Conservation (phyloP, 1,139 yeast genomes). For the Starmera stellimalicola region DNA sequence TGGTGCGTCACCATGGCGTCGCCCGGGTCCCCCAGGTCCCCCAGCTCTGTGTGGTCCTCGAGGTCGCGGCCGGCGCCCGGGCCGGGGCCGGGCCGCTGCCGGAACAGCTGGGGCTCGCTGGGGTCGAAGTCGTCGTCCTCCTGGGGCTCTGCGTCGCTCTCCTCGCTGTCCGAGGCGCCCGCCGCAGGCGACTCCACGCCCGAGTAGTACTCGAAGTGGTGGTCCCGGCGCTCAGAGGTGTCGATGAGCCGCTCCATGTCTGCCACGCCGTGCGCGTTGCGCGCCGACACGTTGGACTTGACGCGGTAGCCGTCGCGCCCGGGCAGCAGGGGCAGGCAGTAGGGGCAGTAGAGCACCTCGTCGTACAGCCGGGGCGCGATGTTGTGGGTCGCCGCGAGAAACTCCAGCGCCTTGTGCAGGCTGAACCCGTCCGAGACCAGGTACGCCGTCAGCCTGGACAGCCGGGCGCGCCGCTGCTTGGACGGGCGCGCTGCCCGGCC, state of each 20-base stretch:
- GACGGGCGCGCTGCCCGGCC: conserved; percentile 63
- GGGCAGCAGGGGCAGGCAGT: conserved; percentile 76
- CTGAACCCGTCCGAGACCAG: conserved; percentile 78
- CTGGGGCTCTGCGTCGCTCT: conserved; percentile 20
- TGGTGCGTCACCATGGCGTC: conserved; percentile 47
- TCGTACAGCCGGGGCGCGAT: conserved; percentile 83
- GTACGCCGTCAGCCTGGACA: conserved; percentile 85
- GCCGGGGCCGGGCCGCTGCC: too few species aligned
- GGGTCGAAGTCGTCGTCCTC: conserved; percentile 42
- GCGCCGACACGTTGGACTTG: conserved; percentile 66
- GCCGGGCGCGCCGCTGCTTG: conserved; percentile 55
- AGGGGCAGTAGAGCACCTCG: conserved; percentile 86
- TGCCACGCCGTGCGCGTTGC: conserved; percentile 49
- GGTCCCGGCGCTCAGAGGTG: conserved; percentile 77
- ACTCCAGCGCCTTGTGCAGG: conserved; percentile 51
- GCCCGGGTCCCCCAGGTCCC: conserved; percentile 4
- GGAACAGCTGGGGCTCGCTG: conserved; percentile 56
- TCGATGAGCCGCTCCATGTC: conserved; percentile 71
- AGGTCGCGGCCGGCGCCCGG: too few species aligned
- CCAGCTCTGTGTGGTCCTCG: conserved; percentile 20
- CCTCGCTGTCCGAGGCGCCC: conserved; percentile 28
- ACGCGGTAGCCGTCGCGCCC: conserved; percentile 82
- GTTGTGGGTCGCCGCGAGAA: conserved; percentile 60
- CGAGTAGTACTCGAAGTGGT: conserved; percentile 83
- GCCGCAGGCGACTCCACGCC: conserved; percentile 65